Conservation (phyloP, 768 basidiomycete genomes). For the Glaciozyma martinii region DNA sequence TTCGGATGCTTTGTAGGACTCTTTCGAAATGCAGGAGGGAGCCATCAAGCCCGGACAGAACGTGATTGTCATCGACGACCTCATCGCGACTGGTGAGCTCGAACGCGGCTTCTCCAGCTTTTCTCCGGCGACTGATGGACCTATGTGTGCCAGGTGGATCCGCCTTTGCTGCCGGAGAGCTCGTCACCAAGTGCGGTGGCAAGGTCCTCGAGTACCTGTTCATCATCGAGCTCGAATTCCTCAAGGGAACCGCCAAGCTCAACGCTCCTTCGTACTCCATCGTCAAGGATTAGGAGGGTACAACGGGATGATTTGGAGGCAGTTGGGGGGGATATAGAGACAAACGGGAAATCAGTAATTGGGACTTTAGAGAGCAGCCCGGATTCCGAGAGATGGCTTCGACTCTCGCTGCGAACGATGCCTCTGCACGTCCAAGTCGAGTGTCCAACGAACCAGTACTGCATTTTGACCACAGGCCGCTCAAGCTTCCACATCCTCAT, state of each 20-base stretch:
- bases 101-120: not conserved
- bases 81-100: constrained; percentile 79
- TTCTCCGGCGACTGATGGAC: not conserved
- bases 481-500: too few relatives aligned
- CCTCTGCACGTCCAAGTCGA: not conserved
- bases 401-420: too few relatives aligned
- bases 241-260: constrained; percentile 66
- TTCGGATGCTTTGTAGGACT: constrained; percentile 47
- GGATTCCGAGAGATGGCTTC: too few relatives aligned
- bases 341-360: not conserved
- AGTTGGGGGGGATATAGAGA: not conserved
- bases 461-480: too few relatives aligned
- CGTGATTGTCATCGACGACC: constrained; percentile 83
- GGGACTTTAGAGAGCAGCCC: not conserved
- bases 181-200: constrained; percentile 72
- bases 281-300: constrained; percentile 55
- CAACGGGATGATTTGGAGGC: not conserved
- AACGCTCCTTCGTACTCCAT: constrained; percentile 84
- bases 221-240: constrained; percentile 63
- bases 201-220: constrained; percentile 87
- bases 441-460: too few relatives aligned
- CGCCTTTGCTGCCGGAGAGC: constrained; percentile 81
- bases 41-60: constrained; percentile 72
- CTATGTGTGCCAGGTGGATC: constrained; percentile 68
- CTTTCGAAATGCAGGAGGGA: constrained; percentile 90